Conservation (phyloP, 2,329 filamentous ascomycete species). For the Pseudopithomyces chartarum region DNA sequence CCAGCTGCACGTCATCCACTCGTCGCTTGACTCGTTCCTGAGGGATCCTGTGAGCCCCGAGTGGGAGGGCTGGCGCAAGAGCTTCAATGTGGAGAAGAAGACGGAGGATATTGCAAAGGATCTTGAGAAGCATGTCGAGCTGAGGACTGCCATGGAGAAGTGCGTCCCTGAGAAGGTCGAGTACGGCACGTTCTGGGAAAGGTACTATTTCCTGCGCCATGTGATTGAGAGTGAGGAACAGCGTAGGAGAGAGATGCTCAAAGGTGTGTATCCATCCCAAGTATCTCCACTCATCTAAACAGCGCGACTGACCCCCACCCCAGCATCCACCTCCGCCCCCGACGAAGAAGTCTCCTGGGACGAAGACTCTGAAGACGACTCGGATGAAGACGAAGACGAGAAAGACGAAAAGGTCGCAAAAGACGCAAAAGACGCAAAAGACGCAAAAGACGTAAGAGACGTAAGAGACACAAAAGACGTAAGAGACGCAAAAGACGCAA, state of each 20-base stretch:
- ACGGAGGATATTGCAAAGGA: constrained; percentile 83
- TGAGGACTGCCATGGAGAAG: constrained; percentile 90
- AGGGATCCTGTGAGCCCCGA: constrained; percentile 78
- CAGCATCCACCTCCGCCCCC: constrained; percentile 68
- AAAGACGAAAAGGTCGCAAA: too few species aligned
- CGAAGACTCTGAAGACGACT: constrained; percentile 60
- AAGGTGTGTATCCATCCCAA: constrained; percentile 64
- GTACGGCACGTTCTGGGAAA: constrained; percentile 87
- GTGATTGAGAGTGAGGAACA: constrained; percentile 93
- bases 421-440: too few species aligned
- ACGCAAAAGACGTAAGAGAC: too few species aligned
- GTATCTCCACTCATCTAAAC: not conserved
- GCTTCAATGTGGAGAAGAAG: constrained; percentile 81
- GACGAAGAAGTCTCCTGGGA: constrained; percentile 73
- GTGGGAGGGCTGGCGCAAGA: constrained; percentile 73
- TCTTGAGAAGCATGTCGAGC: constrained; percentile 82
- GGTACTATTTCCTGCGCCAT: constrained; percentile 93
- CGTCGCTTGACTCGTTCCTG: constrained; percentile 76
- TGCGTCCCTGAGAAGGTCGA: constrained; percentile 91
- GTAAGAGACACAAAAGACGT: too few species aligned
- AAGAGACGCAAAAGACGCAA: too few species aligned
- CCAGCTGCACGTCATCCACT: constrained; percentile 94
- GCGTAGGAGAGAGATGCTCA: constrained; percentile 83
- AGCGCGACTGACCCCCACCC: not conserved
- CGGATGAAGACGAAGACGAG: constrained; percentile 14